Evolutionary conservation across 257 asterid genomes (phyloP), one percentile per base, ranked within the genome.

Genomic region (Solanum okadae): DNA sequence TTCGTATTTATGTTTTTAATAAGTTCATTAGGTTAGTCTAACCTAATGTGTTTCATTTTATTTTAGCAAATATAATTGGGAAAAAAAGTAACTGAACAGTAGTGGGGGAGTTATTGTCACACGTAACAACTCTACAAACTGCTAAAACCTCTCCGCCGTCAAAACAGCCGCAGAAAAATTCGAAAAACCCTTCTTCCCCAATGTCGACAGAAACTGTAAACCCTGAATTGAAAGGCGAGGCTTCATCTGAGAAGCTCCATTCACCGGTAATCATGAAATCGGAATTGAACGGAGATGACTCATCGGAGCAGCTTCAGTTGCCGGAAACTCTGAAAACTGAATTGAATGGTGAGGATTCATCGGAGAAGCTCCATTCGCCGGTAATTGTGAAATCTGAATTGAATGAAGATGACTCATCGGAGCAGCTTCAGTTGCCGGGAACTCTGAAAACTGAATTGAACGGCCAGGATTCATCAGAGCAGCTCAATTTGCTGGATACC

Each of bases 151-250:
- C 72, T 2, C 31, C 72, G 72, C 72, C 33, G 33, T 65, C 33
- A 5, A 65, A 63, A n/a, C 33, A 65, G 33, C 7, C 2, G 20
- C 20, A 49, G 0, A n/a, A 59, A 59, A 59, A 20, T 8, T 52
- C 27, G 27, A 22, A n/a, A 68, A 68, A 68, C 37, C 76, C 76
- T 67, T 67, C 73, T 25, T 65, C 9, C 18, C 67, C 94, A 85
- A 93, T 90, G 92, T 90, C 93, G 59, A 90, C 94, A 5, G 79
- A 93, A 94, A 87, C 94, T 96, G 92, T 92, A 92, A 90, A 56
- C 93, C 91, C 93, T 88, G 42, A 91, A 59, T 90, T 91, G 90
- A 90, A 91, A 77, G 76, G 73, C 88, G 87, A 79, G 14, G 94
- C 90, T 38, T 88, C 93, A 49, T 56, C 92, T 70, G 93, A 86